Conservation (phyloP, 2,329 filamentous ascomycete species). For the Calonectria fujianensis region DNA sequence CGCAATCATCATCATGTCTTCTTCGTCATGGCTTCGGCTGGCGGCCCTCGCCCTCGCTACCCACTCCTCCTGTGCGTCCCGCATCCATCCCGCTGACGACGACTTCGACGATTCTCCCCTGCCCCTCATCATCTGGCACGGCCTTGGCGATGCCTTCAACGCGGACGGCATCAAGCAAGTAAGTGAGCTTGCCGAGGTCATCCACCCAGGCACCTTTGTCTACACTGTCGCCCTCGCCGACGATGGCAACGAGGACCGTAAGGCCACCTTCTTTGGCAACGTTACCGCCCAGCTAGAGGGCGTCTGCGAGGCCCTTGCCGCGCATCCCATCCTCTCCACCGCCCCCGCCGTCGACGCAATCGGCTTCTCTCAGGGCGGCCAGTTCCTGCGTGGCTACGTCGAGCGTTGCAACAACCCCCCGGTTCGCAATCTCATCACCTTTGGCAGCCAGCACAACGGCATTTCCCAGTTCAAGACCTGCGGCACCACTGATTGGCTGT, state of each 20-base stretch:
- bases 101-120: slow-evolving; percentile 79
- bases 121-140: slow-evolving; percentile 97
- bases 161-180: slow-evolving; percentile 84
- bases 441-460: slow-evolving; percentile 94
- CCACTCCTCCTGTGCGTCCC: slow-evolving; percentile 47
- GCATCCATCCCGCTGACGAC: slow-evolving; percentile 52
- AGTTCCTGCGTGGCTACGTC: slow-evolving; percentile 94
- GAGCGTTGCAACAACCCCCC: slow-evolving; percentile 88
- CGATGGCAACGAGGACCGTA: slow-evolving; percentile 81
- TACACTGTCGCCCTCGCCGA: slow-evolving; percentile 85
- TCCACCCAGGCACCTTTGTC: slow-evolving; percentile 89
- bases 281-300: slow-evolving; percentile 84
- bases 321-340: slow-evolving; percentile 86
- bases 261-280: slow-evolving; percentile 93
- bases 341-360: slow-evolving; percentile 91
- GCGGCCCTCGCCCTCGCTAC: slow-evolving; percentile 58
- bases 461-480: slow-evolving; percentile 90
- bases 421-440: slow-evolving; percentile 88
- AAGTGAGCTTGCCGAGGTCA: slow-evolving; percentile 80
- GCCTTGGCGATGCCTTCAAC: slow-evolving; percentile 83
- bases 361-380: slow-evolving; percentile 96
- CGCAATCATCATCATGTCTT: slow-evolving; percentile 42
- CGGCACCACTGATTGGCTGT: slow-evolving; percentile 83
- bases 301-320: slow-evolving; percentile 86
- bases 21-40: slow-evolving; percentile 50